phyloP scores from a whole-genome alignment of 1,139 yeast species.

The Hansenula lynferdii region DNA sequence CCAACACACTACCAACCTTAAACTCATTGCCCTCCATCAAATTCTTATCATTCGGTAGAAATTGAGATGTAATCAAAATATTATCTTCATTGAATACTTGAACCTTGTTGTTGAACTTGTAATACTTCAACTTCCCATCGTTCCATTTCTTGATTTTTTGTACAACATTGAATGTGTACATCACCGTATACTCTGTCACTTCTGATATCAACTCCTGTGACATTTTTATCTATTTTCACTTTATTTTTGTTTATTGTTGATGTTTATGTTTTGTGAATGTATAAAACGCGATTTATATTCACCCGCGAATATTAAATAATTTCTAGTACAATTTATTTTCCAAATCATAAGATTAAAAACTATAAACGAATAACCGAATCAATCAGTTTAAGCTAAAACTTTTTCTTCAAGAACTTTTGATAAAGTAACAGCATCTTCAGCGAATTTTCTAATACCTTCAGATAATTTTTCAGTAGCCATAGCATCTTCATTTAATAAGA shows the following conservation, averaged over 20 bases:
- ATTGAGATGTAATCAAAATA: conserved; percentile 33
- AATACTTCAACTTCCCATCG: conserved; percentile 47
- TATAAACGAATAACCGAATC: conserved; percentile 10
- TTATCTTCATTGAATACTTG: conserved; percentile 39
- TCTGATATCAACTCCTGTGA: conserved; percentile 26
- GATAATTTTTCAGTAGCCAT: conserved; percentile 98
- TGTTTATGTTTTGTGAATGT: conserved; percentile 12
- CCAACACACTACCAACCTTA: conserved; percentile 19
- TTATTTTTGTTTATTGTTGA: conserved; percentile 12
- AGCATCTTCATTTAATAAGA: conserved; percentile 88
- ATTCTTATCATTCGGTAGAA: conserved; percentile 20
- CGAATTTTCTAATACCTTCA: conserved; percentile 96
- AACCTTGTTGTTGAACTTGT: conserved; percentile 42
- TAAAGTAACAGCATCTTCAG: conserved; percentile 89
- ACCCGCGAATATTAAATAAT: background rate
- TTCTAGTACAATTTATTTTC: too few relatives aligned
- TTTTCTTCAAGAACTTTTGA: conserved; percentile 73
- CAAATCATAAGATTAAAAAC: background rate
- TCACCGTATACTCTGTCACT: conserved; percentile 33
- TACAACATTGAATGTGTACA: conserved; percentile 40
- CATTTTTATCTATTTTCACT: conserved; percentile 11
- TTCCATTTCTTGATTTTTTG: conserved; percentile 52
- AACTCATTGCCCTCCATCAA: conserved; percentile 20
- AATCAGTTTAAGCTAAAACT: conserved; percentile 38
- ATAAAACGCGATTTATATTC: background rate